phyloP scores from a whole-genome alignment of 495 filamentous ascomycete genomes.

The Amorphotheca resinae region DNA sequence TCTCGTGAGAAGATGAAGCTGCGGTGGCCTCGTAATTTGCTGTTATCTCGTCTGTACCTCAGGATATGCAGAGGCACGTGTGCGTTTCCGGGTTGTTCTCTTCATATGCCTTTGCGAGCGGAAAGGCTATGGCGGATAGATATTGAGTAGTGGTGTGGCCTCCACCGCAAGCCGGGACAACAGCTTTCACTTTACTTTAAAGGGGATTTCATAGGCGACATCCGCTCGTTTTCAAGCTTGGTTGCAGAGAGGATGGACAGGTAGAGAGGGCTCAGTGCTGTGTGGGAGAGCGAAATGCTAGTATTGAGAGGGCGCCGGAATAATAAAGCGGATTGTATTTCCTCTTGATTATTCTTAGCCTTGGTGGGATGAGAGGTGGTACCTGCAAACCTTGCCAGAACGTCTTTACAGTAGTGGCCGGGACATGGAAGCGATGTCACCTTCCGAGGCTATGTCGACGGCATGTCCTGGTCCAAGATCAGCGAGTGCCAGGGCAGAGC shows the following conservation, averaged over 20 bases:
- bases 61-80: conserved; percentile 14
- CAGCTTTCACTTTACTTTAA: not conserved
- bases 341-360: too few species aligned
- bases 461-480: conserved; percentile 16
- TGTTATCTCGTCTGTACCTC: conserved; percentile 9
- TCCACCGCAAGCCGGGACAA: not conserved
- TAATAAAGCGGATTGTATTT: too few species aligned
- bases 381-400: conserved; percentile 17
- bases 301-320: too few species aligned
- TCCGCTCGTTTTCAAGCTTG: conserved; percentile 6
- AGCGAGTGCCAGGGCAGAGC: conserved; percentile 4
- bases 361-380: conserved; percentile 16
- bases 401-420: not conserved
- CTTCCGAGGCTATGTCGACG: conserved; percentile 15
- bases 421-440: conserved; percentile 7
- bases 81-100: not conserved
- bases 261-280: too few species aligned
- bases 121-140: not conserved
- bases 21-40: not conserved
- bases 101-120: conserved; percentile 1
- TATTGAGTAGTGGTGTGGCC: conserved; percentile 1
- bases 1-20: conserved; percentile 1
- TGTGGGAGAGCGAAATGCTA: too few species aligned
- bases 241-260: not conserved
- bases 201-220: conserved; percentile 11